Percentiles rank a stretch among this genome's conserved stretches.
These are phyloP conservation scores for Cunninghamia lanceolata DNA, from an alignment of 75 land plant genomes.

Conservation along the genomic window DNA sequence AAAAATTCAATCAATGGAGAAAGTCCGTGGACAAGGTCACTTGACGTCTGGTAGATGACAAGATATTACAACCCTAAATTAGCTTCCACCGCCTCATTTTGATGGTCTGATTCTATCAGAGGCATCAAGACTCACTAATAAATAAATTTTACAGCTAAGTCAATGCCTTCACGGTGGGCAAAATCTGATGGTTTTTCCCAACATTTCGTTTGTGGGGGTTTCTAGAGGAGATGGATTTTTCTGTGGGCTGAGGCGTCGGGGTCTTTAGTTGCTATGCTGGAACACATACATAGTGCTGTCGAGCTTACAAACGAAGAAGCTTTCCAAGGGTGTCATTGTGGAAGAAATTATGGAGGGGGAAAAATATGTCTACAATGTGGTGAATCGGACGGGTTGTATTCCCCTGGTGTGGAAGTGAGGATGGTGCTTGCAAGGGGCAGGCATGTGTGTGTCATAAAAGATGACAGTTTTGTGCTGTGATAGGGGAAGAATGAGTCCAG, in stretches of 20 bases:
- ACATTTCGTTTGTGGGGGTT: constrained; percentile 38
- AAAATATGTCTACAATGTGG: constrained; percentile 46
- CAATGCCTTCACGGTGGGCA: constrained; percentile 6
- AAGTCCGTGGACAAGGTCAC: too few species aligned
- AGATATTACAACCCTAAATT: too few species aligned
- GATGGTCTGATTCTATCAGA: too few species aligned
- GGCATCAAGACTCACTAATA: too few species aligned
- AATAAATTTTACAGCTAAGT: too few species aligned
- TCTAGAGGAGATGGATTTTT: constrained; percentile 52
- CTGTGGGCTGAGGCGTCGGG: constrained; percentile 53
- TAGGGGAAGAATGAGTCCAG: too few species aligned
- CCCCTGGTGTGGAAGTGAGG: constrained; percentile 52
- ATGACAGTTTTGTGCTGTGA: too few species aligned
- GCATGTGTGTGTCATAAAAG: too few species aligned
- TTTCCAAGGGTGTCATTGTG: background rate
- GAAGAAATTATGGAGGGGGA: constrained; percentile 44
- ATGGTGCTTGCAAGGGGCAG: too few species aligned
- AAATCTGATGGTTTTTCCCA: constrained; percentile 18
- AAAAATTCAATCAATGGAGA: too few species aligned
- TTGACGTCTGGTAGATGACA: too few species aligned
- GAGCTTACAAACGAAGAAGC: background rate
- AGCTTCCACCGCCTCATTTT: too few species aligned
- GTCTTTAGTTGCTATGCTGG: constrained; percentile 62
- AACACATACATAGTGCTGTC: background rate
- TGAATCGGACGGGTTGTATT: background rate